Conservation (phyloP, 2,329 filamentous ascomycete species). For the Onygenales sp. region DNA sequence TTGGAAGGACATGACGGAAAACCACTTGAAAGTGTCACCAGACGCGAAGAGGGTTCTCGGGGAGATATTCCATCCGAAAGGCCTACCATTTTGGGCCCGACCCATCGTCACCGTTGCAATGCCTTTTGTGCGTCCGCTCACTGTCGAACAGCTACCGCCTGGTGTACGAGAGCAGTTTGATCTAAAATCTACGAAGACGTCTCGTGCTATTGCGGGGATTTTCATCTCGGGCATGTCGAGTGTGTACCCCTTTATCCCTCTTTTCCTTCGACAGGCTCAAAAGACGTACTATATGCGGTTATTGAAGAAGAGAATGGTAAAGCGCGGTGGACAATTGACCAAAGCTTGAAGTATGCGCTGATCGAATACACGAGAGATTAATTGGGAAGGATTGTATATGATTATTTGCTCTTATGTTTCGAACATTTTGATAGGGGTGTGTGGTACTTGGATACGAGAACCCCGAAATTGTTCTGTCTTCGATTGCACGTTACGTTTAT, state of each 20-base stretch:
- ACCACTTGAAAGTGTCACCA: background rate
- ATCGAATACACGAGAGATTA: background rate
- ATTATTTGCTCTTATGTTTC: background rate
- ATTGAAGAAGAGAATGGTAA: background rate
- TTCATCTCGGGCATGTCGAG: background rate
- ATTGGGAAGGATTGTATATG: background rate
- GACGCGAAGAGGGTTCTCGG: background rate
- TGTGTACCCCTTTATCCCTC: background rate
- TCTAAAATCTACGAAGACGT: background rate
- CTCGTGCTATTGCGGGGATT: background rate
- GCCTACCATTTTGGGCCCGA: background rate
- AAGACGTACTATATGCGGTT: background rate
- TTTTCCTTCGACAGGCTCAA: background rate
- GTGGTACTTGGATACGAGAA: too few relatives aligned
- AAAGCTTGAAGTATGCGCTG: background rate
- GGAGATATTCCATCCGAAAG: background rate
- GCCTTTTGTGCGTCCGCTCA: background rate
- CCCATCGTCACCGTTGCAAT: background rate
- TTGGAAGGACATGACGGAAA: conserved; percentile 1
- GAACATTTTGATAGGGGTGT: too few relatives aligned
- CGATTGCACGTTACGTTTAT: too few relatives aligned
- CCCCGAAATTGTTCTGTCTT: too few relatives aligned
- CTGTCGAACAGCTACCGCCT: background rate
- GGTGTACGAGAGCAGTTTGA: background rate
- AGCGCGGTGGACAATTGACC: background rate